Evolutionary conservation across 768 basidiomycete genomes (phyloP), one percentile per base, ranked within the genome.

Genomic region (Crucibulum laeve): DNA sequence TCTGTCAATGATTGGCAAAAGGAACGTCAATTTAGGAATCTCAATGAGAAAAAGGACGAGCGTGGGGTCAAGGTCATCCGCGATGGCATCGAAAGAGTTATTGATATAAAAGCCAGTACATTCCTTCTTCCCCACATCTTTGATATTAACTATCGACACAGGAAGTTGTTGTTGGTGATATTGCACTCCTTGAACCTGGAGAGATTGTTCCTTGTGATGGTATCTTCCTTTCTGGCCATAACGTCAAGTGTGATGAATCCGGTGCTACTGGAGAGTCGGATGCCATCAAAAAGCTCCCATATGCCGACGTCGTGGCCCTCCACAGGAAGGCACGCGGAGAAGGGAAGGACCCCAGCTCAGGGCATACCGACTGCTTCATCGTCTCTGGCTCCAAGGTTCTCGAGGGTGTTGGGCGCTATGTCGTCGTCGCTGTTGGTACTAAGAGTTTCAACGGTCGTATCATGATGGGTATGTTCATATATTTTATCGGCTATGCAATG

Each of bases 1-100:
- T 92, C 93, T 10, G 52, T 97, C 34, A 98, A 97, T 56, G 96
- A 99, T 64, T 99, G 90, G 87, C 93, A 97, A 64, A 98, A 98
- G 64, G 96, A 99, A 63, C 83, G 84, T 1, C 96, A 98, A 65
- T 99, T 99, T 71, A 82, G 85, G 55, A 73, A 71, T 15, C 77
- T 99, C 32, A 98, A 97, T 57, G 89, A 87, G 53, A 87, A 94
- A 65, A 95, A 95, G 64, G 95, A 98, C 44, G 96, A 95, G 53
- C 87, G 96, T 21, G 80, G 76, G 4, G 82, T 92, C 53, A 92
- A 92, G 63, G 84, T 87, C 40, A 83, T 91, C 47, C 82, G 92
- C 10, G 68, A 77, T 43, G 84, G 82, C 24, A 59, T 70, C 8
- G 88, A 92, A 50, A 76, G 71, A 39, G 66, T 89, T 22, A 71